Percentiles rank a stretch among this genome's conserved stretches.
Evolutionary conservation across 495 filamentous ascomycete species (phyloP).

Genomic region (Xylaria cubensis): DNA sequence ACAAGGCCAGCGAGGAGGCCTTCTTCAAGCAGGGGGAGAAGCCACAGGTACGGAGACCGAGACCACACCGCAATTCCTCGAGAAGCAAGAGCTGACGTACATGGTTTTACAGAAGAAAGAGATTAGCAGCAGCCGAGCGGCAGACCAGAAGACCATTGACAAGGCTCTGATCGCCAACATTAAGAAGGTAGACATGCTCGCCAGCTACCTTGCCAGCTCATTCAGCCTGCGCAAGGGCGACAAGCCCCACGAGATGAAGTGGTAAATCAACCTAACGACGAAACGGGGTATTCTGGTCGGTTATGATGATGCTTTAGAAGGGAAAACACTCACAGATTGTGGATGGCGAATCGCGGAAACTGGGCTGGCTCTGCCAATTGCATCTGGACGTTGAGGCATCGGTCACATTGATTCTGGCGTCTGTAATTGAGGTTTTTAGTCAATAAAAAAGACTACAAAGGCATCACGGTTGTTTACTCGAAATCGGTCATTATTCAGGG

Average conservation of each 20-base stretch:
- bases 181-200: constrained; percentile 92
- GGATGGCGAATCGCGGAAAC: constrained; percentile 50
- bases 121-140: constrained; percentile 83
- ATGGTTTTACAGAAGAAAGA: constrained; percentile 84
- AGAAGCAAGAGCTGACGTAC: constrained; percentile 18
- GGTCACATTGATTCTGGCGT: constrained; percentile 62
- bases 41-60: constrained; percentile 75
- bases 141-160: constrained; percentile 97
- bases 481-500: background rate
- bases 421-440: constrained; percentile 65
- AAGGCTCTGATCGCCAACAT: constrained; percentile 88
- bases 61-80: constrained; percentile 6
- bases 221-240: constrained; percentile 98
- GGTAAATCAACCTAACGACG: constrained; percentile 58
- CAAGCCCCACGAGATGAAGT: constrained; percentile 97
- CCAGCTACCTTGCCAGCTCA: constrained; percentile 85
- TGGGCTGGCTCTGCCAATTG: constrained; percentile 61
- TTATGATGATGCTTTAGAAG: constrained; percentile 41
- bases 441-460: constrained; percentile 55
- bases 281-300: constrained; percentile 35
- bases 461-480: constrained; percentile 20
- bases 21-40: constrained; percentile 99
- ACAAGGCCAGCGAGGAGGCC: constrained; percentile 92
- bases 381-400: constrained; percentile 64
- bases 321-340: constrained; percentile 44